These are phyloP conservation scores for Sequoia sempervirens DNA, from an alignment of 75 land plant genomes.

Conservation along the genomic window DNA sequence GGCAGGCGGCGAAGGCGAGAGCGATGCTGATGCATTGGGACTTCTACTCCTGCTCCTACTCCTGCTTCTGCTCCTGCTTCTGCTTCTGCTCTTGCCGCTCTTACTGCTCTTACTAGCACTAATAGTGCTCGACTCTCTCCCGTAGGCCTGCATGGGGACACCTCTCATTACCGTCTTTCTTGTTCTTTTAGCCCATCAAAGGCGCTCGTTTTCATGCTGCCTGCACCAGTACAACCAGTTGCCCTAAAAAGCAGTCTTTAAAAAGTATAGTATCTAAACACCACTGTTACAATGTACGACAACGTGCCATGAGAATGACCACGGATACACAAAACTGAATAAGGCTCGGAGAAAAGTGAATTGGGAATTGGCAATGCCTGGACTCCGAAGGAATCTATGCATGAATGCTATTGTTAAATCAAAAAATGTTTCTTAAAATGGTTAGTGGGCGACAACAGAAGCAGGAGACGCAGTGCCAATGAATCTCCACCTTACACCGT, in stretches of 20 bases:
- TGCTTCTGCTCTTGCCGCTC: background rate
- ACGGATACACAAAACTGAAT: background rate
- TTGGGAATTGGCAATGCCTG: too few relatives aligned
- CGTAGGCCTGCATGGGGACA: background rate
- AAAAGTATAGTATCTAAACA: background rate
- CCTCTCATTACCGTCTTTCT: background rate
- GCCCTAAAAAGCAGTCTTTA: background rate
- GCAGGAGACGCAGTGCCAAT: too few relatives aligned
- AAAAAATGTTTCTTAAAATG: too few relatives aligned
- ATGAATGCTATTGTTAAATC: too few relatives aligned
- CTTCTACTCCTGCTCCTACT: background rate
- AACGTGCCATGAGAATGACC: background rate
- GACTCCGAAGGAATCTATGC: too few relatives aligned
- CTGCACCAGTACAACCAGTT: background rate
- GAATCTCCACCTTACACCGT: too few relatives aligned
- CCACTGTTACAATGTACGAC: background rate
- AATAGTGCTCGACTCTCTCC: background rate
- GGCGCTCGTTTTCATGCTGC: background rate
- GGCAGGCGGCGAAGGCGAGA: constrained; percentile 23
- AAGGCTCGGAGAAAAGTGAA: too few relatives aligned
- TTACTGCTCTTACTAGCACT: background rate
- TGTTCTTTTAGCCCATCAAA: background rate
- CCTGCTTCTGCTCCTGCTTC: background rate
- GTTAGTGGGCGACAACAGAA: too few relatives aligned
- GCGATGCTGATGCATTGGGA: background rate